phyloP scores from a whole-genome alignment of 176 grass and related monocot genomes.

The Oryza glaberrima region DNA sequence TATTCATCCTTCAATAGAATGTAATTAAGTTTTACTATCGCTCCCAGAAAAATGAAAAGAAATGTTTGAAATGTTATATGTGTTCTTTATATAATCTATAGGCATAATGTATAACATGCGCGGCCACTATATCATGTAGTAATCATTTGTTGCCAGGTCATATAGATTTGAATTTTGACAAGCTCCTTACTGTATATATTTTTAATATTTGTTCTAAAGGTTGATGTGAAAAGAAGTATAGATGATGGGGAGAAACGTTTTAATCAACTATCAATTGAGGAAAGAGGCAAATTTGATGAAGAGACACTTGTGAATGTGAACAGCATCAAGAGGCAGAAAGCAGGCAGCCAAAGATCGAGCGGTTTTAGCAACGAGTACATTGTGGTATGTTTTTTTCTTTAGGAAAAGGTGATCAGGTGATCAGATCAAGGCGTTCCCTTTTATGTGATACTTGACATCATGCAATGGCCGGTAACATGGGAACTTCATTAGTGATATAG shows the following conservation, averaged over 20 bases:
- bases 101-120: not conserved
- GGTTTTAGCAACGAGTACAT: constrained; percentile 98
- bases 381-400: constrained; percentile 65
- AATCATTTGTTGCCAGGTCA: not conserved
- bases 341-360: constrained; percentile 58
- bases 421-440: constrained; percentile 1
- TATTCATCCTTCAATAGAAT: constrained; percentile 23
- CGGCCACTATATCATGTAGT: not conserved
- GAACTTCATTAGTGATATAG: not conserved
- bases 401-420: not conserved
- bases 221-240: constrained; percentile 86
- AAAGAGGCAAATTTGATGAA: constrained; percentile 99
- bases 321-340: constrained; percentile 89
- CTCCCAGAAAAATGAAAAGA: not conserved
- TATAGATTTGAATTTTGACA: not conserved
- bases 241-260: constrained; percentile 95
- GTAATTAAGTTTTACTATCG: not conserved
- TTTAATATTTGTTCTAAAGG: constrained; percentile 51
- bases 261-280: constrained; percentile 97
- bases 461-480: not conserved
- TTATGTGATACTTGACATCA: constrained; percentile 1
- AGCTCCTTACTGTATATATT: constrained; percentile 18
- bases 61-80: not conserved
- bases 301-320: constrained; percentile 99
- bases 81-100: not conserved